Evolutionary conservation across 371 early-diverging fungal species (phyloP), one percentile per base, ranked within the genome.

Genomic region (Mucor mucedo): DNA sequence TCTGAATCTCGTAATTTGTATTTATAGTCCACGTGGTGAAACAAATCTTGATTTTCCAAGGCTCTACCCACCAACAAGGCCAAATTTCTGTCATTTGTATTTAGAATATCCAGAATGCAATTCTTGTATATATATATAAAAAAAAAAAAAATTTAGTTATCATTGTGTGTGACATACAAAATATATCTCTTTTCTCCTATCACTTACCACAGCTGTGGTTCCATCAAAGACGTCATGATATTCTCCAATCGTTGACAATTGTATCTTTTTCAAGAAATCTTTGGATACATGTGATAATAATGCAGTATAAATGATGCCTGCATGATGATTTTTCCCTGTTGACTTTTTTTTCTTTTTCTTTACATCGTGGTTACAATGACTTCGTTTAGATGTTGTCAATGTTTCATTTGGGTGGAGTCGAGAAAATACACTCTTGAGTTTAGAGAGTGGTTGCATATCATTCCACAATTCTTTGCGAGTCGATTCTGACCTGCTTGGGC

Each of bases 11-110:
- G 83, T 60, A 95, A 81, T 5, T 86, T 77, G 67, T 85, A 87
- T 41, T 86, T 85, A 65, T 89, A 92, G 5, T 84, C 87, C 10
- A 94, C 90, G 68, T 95, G 94, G 63, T 92, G 91, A 69, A 95
- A 91, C 45, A 95, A 83, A 29, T 76, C 84, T 67, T 95, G 94
- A 13, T 86, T 80, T 69, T 90, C 94, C 59, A 96, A 71, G 8
- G 93, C 87, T 14, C 95, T 82, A 6, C 95, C 95, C 5, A 93
- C 78, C 2, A 91, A 78, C n/a, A 95, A 72, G 1, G 93, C 91
- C 57, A 93, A 69, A 56, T 92, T 91, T 52, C 96, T 83, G 68
- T 96, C 94, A 84, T 80, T 85, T 0, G 90, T 87, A 55, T 84
- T 77, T 65, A 93, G 84, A 35, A 94, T 86, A 13, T 68, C 70